Evolutionary conservation across 225 moss, liverwort and hornwort genomes (phyloP), one percentile per base, ranked within the genome.

Genomic region (Sphagnum contortum): DNA sequence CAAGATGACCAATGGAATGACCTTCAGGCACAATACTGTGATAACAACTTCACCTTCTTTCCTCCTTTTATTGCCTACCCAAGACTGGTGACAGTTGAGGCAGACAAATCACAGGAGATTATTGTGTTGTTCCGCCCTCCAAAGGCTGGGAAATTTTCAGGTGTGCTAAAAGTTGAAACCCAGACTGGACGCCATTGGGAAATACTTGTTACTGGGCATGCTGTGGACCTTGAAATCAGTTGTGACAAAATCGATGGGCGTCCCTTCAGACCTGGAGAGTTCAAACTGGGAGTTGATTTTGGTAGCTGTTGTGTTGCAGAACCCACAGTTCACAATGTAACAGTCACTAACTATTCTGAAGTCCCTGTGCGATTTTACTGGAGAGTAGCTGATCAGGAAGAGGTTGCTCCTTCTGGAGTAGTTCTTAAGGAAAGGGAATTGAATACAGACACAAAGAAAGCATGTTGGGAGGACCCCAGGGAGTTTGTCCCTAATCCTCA

Each of bases 41-140:
- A 79, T 45, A 78, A 83, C 0, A 92, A 92, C 12, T 59, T 71
- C 44, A 60, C 74, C 1, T 69, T 74, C 5, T 63, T 90, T 80
- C 70, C 80, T 64, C 96, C 96, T 1, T 90, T 92, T 56, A 6
- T 92, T 63, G 69, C 87, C 4, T 57, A 88, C 57, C 96, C 96
- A 63, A 68, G 74, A 63, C 65, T 65, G 48, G 75, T 73, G 3
- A 70, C 69, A 29, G 62, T 90, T 0, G 47, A 77, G 46, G 52
- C 75, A 55, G 80, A 96, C 10, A 74, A 83, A 51, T 68, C 77
- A 48, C 90, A 90, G 72, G 90, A 96, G 68, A 75, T 92, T 0
- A 78, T 96, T 53, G 52, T 92, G 48, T 79, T 96, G 9, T 96
- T 96, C 53, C 57, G 87, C 0, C 96, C 96, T 5, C 60, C 81